Evolutionary conservation across 192 early-diverging fungal genomes (phyloP).

Genomic region (Funneliformis geosporum): DNA sequence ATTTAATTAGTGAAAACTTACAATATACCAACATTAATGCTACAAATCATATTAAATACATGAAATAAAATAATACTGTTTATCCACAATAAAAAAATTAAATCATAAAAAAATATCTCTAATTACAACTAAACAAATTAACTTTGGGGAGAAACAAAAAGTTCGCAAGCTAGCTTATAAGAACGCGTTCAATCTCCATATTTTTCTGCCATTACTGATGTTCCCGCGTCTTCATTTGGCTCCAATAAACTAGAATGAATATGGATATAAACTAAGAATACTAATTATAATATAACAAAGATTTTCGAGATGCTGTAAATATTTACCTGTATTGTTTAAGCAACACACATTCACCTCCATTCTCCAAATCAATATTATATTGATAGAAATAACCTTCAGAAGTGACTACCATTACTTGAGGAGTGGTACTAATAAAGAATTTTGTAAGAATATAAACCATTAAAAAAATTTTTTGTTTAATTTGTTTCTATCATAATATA

Average conservation of each 20-base stretch:
- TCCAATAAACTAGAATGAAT: neutral
- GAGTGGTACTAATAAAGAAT: constrained; percentile 52
- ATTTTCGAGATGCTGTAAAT: neutral
- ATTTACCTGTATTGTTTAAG: constrained; percentile 74
- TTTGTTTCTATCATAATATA: neutral
- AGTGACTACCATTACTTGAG: constrained; percentile 88
- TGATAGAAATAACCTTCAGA: constrained; percentile 90
- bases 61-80: too few species aligned
- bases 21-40: too few species aligned
- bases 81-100: too few species aligned
- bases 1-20: too few species aligned
- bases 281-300: neutral
- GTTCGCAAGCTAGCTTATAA: too few species aligned
- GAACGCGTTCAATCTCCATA: too few species aligned
- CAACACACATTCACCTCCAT: constrained; percentile 86
- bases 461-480: neutral
- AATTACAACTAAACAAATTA: too few species aligned
- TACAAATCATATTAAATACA: too few species aligned
- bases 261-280: neutral
- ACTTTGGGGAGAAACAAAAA: too few species aligned
- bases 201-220: neutral
- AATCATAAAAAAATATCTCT: too few species aligned
- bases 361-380: constrained; percentile 84
- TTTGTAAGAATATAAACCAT: neutral
- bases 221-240: constrained; percentile 16